These are phyloP conservation scores for Alternaria angustiovoidea DNA, from an alignment of 2,329 filamentous ascomycete genomes.

Conservation along the genomic window DNA sequence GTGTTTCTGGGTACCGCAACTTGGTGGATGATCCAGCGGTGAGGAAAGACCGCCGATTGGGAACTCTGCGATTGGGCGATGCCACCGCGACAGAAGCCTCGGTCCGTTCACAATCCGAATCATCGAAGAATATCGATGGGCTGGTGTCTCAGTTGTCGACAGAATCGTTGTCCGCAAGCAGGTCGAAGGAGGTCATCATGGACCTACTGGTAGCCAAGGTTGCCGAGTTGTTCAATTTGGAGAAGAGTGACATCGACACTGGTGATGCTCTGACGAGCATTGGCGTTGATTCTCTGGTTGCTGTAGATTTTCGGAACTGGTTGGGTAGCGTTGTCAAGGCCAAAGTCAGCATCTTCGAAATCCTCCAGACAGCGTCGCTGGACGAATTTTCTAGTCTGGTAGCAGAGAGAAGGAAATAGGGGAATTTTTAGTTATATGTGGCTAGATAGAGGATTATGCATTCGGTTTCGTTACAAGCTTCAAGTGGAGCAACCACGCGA, in stretches of 20 bases:
- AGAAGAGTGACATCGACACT: background rate
- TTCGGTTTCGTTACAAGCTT: background rate
- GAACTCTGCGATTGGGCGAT: slow-evolving; percentile 2
- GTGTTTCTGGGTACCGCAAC: background rate
- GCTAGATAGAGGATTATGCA: background rate
- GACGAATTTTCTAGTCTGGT: background rate
- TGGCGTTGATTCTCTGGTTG: slow-evolving; percentile 12
- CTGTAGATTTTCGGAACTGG: slow-evolving; percentile 9
- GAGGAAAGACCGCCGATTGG: background rate
- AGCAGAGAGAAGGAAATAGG: background rate
- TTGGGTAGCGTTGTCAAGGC: background rate
- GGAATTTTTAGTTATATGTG: background rate
- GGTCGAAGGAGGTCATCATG: background rate
- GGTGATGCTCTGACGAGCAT: background rate
- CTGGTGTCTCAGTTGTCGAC: background rate
- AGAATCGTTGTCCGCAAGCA: background rate
- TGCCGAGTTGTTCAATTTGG: slow-evolving; percentile 1
- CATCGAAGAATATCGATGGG: background rate
- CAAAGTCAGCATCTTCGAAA: slow-evolving; percentile 9
- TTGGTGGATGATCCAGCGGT: background rate
- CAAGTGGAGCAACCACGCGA: background rate
- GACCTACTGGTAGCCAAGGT: slow-evolving; percentile 4
- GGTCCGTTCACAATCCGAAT: background rate
- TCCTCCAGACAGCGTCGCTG: slow-evolving; percentile 5
- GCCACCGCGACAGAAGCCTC: background rate